A percentile compares a stretch with the other conserved stretches of the same genome.
phyloP scores from a whole-genome alignment of 2,329 filamentous ascomycete genomes.

The Monosporascus sp. region DNA sequence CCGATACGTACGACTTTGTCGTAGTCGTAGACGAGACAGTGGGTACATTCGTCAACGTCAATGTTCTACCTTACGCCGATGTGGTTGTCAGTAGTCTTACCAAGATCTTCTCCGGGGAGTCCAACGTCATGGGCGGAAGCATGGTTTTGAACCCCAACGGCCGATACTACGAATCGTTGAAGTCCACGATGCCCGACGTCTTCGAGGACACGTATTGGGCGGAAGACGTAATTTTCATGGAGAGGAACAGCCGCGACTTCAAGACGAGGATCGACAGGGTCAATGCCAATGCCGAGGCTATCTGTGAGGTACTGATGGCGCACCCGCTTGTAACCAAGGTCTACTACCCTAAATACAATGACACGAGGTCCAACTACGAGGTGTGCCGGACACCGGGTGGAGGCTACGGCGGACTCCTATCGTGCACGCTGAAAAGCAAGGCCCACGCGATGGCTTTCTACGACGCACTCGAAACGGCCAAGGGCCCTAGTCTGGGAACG shows the following conservation, averaged over 20 bases:
- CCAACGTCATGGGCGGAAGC: slow-evolving; percentile 95
- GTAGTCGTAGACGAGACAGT: slow-evolving; percentile 95
- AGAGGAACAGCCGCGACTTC: slow-evolving; percentile 94
- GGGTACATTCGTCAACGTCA: slow-evolving; percentile 92
- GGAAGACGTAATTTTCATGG: slow-evolving; percentile 90
- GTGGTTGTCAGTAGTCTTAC: slow-evolving; percentile 92
- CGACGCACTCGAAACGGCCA: slow-evolving; percentile 79
- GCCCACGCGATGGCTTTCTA: slow-evolving; percentile 75
- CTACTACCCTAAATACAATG: slow-evolving; percentile 79
- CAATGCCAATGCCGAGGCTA: slow-evolving; percentile 78
- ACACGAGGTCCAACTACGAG: slow-evolving; percentile 70
- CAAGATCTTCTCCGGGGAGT: slow-evolving; percentile 95
- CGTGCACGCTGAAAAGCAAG: slow-evolving; percentile 69
- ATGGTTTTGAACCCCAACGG: slow-evolving; percentile 59
- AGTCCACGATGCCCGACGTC: slow-evolving; percentile 54
- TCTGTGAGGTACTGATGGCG: slow-evolving; percentile 64
- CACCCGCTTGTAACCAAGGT: slow-evolving; percentile 66
- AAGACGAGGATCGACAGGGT: slow-evolving; percentile 74
- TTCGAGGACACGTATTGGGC: slow-evolving; percentile 92
- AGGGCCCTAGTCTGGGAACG: slow-evolving; percentile 90
- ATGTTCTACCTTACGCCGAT: slow-evolving; percentile 84
- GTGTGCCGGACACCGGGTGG: slow-evolving; percentile 65
- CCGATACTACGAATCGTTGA: slow-evolving; percentile 67
- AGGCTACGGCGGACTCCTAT: slow-evolving; percentile 87
- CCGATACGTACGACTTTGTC: slow-evolving; percentile 79